Evolutionary conservation across 208 protist genomes (phyloP).

Genomic region (Porcisia deanei): DNA sequence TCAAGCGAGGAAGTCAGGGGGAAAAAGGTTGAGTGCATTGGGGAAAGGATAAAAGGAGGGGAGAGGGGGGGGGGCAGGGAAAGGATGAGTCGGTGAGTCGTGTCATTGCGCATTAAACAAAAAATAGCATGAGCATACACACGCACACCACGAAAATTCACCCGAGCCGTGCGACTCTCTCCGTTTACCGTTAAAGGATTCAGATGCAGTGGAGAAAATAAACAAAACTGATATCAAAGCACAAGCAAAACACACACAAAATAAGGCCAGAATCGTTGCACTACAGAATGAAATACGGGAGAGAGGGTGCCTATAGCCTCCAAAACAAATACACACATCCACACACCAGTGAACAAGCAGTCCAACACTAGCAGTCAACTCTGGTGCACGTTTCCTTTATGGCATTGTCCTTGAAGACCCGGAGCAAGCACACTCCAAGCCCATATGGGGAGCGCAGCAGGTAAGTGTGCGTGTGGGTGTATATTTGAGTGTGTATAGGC

Average conservation of each 20-base stretch:
- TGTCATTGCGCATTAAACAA: not conserved
- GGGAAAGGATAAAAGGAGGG: not conserved
- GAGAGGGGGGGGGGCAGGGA: not conserved
- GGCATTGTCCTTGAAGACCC: too few species aligned
- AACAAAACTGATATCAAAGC: not conserved
- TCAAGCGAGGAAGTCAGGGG: not conserved
- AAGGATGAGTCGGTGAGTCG: not conserved
- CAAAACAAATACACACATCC: not conserved
- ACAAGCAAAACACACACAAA: not conserved
- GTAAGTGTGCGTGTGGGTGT: not conserved
- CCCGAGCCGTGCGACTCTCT: not conserved
- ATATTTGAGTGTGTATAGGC: not conserved
- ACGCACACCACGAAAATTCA: not conserved
- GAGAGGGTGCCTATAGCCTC: not conserved
- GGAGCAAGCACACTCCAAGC: too few species aligned
- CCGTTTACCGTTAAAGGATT: not conserved
- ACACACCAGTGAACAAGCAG: not conserved
- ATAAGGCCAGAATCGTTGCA: not conserved
- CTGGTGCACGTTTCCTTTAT: too few species aligned
- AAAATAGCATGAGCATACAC: not conserved
- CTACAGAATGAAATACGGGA: not conserved
- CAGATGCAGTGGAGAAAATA: slow-evolving; percentile 1
- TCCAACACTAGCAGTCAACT: not conserved
- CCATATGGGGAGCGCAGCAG: too few species aligned
- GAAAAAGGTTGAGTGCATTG: not conserved